Percentiles rank a stretch among this genome's conserved stretches.
Conservation (phyloP, 768 basidiomycete genomes). For the Lactarius sp. region DNA sequence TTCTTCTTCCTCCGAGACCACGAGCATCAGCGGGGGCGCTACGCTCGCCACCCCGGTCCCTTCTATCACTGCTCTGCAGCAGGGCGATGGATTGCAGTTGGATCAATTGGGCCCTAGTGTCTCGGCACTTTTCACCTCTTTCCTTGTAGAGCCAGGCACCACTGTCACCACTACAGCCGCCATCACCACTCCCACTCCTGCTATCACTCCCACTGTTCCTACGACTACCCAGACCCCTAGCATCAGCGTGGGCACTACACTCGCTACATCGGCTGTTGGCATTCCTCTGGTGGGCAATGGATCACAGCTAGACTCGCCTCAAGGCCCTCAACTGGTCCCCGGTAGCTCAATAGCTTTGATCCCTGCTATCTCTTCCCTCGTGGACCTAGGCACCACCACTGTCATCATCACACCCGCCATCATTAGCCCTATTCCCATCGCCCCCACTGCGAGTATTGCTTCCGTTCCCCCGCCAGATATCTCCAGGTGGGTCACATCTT, state of each 20-base stretch:
- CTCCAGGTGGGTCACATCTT: neutral
- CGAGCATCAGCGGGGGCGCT: neutral
- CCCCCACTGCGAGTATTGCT: neutral
- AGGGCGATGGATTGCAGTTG: neutral
- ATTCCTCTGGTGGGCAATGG: no score
- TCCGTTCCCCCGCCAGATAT: neutral
- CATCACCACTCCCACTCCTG: neutral
- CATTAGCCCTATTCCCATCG: neutral
- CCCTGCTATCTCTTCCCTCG: no score
- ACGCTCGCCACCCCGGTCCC: neutral
- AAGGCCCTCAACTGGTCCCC: no score
- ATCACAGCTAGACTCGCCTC: no score
- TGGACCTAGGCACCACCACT: neutral
- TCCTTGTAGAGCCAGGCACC: neutral
- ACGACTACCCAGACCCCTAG: no score
- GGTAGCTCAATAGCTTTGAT: no score
- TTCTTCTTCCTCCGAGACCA: neutral
- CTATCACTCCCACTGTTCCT: neutral
- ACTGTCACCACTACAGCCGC: neutral
- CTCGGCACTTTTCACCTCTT: neutral
- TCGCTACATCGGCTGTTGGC: no score
- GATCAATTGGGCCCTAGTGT: neutral
- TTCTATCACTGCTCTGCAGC: neutral
- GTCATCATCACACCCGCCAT: neutral
- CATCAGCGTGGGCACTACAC: no score